phyloP scores from a whole-genome alignment of 208 protist species.

The Trypanosoma mega region DNA sequence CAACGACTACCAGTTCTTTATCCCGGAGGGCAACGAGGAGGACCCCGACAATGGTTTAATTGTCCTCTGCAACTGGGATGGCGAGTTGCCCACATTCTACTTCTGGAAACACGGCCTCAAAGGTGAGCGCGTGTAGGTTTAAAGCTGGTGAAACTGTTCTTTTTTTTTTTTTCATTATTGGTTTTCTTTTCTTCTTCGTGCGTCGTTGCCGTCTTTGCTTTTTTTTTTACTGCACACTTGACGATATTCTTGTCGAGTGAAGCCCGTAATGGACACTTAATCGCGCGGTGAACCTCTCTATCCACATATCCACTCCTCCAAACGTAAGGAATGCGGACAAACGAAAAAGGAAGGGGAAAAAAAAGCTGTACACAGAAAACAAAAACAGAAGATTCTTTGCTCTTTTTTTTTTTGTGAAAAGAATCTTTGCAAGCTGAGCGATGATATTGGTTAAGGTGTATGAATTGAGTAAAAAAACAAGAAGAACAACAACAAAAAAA shows the following conservation, averaged over 20 bases:
- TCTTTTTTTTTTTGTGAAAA: not conserved
- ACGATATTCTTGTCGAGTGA: no score
- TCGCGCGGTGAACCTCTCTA: no score
- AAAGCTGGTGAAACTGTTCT: not conserved
- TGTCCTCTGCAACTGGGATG: conserved; percentile 88
- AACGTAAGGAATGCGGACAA: not conserved
- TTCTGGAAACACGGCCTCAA: conserved; percentile 91
- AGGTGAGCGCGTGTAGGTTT: conserved; percentile 78
- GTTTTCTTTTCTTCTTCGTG: not conserved
- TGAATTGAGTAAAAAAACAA: conserved; percentile 18
- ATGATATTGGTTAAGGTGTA: no score
- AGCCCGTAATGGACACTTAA: no score
- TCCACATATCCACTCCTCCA: no score
- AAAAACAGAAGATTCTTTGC: not conserved
- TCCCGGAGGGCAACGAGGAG: conserved; percentile 89
- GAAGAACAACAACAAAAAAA: conserved; percentile 23
- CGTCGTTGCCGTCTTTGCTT: not conserved
- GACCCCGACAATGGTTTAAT: conserved; percentile 90
- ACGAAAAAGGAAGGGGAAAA: not conserved
- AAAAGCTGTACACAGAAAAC: not conserved
- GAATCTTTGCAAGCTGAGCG: no score
- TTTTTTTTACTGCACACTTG: no score
- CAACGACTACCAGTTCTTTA: conserved; percentile 93
- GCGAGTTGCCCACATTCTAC: conserved; percentile 86
- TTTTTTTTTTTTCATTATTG: not conserved